Percentiles rank a stretch among this genome's conserved stretches.
Evolutionary conservation across 164 flowering plant species (phyloP).

Genomic region (Liriodendron chinense): DNA sequence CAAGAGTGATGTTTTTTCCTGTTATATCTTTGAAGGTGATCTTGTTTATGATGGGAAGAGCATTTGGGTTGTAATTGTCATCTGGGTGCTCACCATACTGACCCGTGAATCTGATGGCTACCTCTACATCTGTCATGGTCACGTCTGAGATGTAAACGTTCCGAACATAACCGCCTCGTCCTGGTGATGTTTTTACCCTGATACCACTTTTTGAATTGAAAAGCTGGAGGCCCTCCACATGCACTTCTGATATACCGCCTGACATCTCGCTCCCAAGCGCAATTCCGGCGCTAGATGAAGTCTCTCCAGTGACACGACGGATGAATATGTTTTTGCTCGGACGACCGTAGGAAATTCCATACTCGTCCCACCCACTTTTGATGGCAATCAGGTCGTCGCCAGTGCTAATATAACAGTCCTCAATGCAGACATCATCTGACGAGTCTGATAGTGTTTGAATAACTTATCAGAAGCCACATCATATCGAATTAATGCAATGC

Average conservation of each 20-base stretch:
- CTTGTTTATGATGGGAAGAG: constrained; percentile 53
- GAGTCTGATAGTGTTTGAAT: constrained; percentile 41
- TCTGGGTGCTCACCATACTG: constrained; percentile 71
- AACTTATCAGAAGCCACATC: constrained; percentile 1
- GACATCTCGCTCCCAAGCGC: constrained; percentile 90
- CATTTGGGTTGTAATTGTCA: constrained; percentile 54
- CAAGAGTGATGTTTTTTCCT: constrained; percentile 49
- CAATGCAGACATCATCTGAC: constrained; percentile 61
- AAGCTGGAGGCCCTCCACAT: constrained; percentile 44
- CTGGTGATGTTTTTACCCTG: constrained; percentile 60
- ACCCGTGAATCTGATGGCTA: constrained; percentile 46
- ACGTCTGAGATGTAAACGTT: constrained; percentile 45
- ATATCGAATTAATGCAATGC: not conserved
- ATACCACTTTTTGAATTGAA: constrained; percentile 50
- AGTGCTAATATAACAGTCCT: constrained; percentile 66
- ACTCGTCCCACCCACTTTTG: constrained; percentile 87
- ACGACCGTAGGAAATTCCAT: constrained; percentile 61
- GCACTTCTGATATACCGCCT: constrained; percentile 71
- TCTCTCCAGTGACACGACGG: constrained; percentile 37
- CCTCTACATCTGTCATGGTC: constrained; percentile 35
- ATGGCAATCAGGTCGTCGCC: constrained; percentile 69
- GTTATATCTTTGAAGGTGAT: constrained; percentile 55
- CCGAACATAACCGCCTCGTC: constrained; percentile 71
- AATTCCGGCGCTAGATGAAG: constrained; percentile 48
- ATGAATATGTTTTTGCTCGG: constrained; percentile 59